Evolutionary conservation across 2,329 filamentous ascomycete genomes (phyloP), one percentile per base, ranked within the genome.

Genomic region (Amylocarpus encephaloides): DNA sequence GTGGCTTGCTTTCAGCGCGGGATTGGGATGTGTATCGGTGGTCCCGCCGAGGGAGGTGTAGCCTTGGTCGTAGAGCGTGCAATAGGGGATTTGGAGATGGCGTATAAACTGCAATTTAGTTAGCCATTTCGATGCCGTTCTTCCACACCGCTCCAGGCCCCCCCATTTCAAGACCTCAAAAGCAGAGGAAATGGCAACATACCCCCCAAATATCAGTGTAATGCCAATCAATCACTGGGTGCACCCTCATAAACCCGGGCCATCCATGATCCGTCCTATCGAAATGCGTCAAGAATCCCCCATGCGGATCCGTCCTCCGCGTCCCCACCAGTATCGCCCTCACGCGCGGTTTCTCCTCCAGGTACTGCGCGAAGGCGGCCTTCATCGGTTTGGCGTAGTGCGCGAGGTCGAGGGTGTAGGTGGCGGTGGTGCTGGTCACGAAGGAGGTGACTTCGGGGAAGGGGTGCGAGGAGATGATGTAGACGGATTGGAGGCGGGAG

Each of bases 221-320:
- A 67, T 93, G 88, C 93, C 93, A 98, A 69, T 98, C 93, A 64
- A 98, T 91, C 9, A 98, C 87, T 0, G 93, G 92, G 68, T 98
- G 90, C 53, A 97, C 77, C 51, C 93, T 81, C 83, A 97, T 91
- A 64, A 97, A 95, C 39, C 76, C 72, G 33, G 93, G 93, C 93
- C 93, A 98, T 2, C 85, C 90, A 33, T 78, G 74, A 68, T 97
- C 93, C 4, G 93, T 98, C 45, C 77, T 79, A 65, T 95, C 88
- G 65, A 97, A 97, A 68, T 87, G 82, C 35, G 79, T 86, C 62
- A 98, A 68, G 13, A 77, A 73, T 59, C 82, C 83, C 42, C 92
- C 89, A 66, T 97, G 90, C 6, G 93, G 93, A 68, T 98, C 93
- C 3, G 93, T 96, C 59, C 93, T 77, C 49, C 93, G 75, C 1